phyloP scores from a whole-genome alignment of 164 flowering plant species.

The Stephania yunnanensis region DNA sequence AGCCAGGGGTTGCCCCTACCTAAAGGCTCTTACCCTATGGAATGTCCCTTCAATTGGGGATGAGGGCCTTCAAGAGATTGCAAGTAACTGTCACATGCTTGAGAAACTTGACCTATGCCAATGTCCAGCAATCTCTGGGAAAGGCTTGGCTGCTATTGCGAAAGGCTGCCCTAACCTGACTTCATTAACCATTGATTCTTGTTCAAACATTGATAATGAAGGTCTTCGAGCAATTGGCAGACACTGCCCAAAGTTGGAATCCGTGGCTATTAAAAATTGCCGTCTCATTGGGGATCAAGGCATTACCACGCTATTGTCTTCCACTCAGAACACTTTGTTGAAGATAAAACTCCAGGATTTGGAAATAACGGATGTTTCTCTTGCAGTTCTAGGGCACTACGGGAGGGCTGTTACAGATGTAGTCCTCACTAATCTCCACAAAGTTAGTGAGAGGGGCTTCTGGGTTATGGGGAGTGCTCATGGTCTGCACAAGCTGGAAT shows the following conservation, averaged over 20 bases:
- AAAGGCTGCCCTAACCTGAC: conserved; percentile 53
- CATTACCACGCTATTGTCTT: conserved; percentile 46
- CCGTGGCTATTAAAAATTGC: conserved; percentile 55
- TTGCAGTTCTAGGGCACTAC: conserved; percentile 79
- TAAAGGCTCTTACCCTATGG: conserved; percentile 64
- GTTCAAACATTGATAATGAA: conserved; percentile 52
- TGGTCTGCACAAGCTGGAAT: conserved; percentile 36
- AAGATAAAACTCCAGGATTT: conserved; percentile 61
- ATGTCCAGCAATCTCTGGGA: conserved; percentile 55
- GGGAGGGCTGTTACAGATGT: conserved; percentile 64
- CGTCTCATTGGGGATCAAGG: conserved; percentile 82
- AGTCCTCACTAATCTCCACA: conserved; percentile 34
- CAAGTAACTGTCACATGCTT: conserved; percentile 48
- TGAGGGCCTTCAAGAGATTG: conserved; percentile 56
- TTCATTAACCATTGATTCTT: conserved; percentile 52
- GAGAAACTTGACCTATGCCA: conserved; percentile 67
- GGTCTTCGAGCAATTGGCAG: conserved; percentile 51
- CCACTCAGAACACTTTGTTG: conserved; percentile 31
- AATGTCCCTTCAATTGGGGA: conserved; percentile 45
- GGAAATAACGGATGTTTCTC: conserved; percentile 59
- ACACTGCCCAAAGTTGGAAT: conserved; percentile 47
- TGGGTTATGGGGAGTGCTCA: conserved; percentile 56
- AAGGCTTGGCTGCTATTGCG: conserved; percentile 60
- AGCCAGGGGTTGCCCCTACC: conserved; percentile 62
- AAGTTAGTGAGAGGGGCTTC: conserved; percentile 58